Base-by-base conservation (phyloP, 352 stramenopile genomes). In the Globisporangium splendens region DNA sequence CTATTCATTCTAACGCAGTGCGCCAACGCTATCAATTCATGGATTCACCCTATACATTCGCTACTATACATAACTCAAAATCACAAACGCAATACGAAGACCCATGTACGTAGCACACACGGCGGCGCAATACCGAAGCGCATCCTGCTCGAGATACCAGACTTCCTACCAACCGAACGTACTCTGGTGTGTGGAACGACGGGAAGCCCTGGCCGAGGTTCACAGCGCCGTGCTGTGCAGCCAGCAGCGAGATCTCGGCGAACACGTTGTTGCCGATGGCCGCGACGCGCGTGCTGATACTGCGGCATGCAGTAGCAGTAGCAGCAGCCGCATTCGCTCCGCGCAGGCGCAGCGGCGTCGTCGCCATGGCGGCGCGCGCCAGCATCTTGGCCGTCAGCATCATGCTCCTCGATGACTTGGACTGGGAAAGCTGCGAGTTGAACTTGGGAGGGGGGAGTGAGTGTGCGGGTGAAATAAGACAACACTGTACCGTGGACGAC, bases 191-290 rank as follows among this genome's bases (percentile, higher is more conserved):
- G 21, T 88, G 68, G 81, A 97, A 99, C 66, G 96, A 93, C 20
- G 96, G 97, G 79, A 98, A 99, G 52, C 96, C 96, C 74, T 99
- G 95, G 8, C 94, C 96, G 44, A 99, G 77, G 70, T 99, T 99
- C 46, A 98, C 88, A 7, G 91, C 81, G 13, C 78, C 70, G 50
- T 96, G 75, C 63, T 93, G 57, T 13, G 71, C 66, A 1, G 92
- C 88, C 11, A 98, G 73, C 39, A 79, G 86, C 22, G 91, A 92
- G 61, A 96, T 93, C 69, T 96, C 85, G 12, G 84, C 84, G 51
- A 94, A 96, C 43, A 96, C 87, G 50, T 92, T 94, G 56, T 78
- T 77, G 20, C 82, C 78, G 35, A 94, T 76, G 31, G 74, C 72
- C 11, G 71, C 63, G 47, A 89, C 78, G 53, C 83, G 78, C 22